Percentiles rank a stretch among this genome's conserved stretches.
These are phyloP conservation scores for Leccinum boreale DNA, from an alignment of 768 basidiomycete species.

Conservation along the genomic window DNA sequence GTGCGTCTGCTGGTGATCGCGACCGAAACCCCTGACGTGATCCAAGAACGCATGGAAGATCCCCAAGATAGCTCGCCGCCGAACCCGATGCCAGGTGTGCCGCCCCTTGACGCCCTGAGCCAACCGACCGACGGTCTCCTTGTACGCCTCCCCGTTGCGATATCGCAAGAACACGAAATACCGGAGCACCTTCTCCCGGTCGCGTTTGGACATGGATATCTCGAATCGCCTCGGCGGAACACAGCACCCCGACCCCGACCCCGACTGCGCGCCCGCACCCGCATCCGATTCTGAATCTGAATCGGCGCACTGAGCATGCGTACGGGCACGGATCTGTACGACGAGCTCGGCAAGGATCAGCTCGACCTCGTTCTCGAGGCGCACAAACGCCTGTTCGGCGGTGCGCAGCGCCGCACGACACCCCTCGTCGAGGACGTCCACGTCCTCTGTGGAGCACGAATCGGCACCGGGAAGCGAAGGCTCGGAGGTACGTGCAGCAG, in stretches of 20 bases:
- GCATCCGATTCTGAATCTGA: not conserved
- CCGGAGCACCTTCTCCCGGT: constrained; percentile 41
- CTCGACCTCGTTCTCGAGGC: constrained; percentile 43
- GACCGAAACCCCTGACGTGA: not conserved
- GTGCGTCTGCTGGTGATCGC: not conserved
- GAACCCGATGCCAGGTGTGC: constrained; percentile 28
- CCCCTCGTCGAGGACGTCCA: constrained; percentile 31
- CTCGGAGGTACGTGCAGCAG: not conserved
- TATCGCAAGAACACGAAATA: constrained; percentile 58
- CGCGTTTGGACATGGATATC: constrained; percentile 19
- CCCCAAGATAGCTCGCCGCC: constrained; percentile 26
- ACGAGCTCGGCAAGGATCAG: constrained; percentile 35
- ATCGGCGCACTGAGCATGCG: not conserved
- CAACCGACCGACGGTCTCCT: constrained; percentile 32
- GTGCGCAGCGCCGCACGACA: constrained; percentile 36
- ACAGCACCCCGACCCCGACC: not conserved
- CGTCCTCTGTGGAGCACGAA: not conserved
- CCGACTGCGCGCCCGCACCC: not conserved
- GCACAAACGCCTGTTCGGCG: constrained; percentile 43
- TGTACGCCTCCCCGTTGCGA: constrained; percentile 49
- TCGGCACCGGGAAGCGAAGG: not conserved
- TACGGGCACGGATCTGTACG: constrained; percentile 30
- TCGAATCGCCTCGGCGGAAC: constrained; percentile 15
- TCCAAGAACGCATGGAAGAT: constrained; percentile 30
- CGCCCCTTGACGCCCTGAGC: constrained; percentile 21